A percentile compares a stretch with the other conserved stretches of the same genome.
These are phyloP conservation scores for Boletus rufocinnamomeus DNA, from an alignment of 768 basidiomycete species.

Conservation along the genomic window DNA sequence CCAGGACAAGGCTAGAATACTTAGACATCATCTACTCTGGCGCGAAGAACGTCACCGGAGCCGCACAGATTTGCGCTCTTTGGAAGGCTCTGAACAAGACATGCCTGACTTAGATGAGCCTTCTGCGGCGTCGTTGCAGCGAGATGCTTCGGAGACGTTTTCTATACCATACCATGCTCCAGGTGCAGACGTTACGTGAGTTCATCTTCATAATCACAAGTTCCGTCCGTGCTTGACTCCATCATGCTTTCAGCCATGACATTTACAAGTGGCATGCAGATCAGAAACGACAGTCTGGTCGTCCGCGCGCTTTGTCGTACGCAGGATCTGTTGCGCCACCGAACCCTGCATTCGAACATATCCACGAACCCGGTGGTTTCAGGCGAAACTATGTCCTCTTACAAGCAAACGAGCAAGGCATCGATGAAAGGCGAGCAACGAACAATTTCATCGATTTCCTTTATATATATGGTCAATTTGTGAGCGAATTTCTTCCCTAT, in stretches of 20 bases:
- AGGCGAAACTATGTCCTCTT: conserved; percentile 83
- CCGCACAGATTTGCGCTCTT: conserved; percentile 26
- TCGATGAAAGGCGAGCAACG: conserved; percentile 59
- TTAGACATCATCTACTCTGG: conserved; percentile 79
- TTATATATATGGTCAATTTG: conserved; percentile 94
- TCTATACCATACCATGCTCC: conserved; percentile 86
- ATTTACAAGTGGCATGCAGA: conserved; percentile 96
- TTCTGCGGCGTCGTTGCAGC: conserved; percentile 23
- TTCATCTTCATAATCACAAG: conserved; percentile 21
- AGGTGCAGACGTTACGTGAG: conserved; percentile 93
- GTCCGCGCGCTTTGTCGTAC: conserved; percentile 72
- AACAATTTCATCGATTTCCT: conserved; percentile 95
- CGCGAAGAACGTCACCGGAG: conserved; percentile 56
- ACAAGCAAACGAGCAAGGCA: conserved; percentile 66
- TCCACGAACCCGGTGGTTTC: conserved; percentile 95
- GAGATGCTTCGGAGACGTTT: conserved; percentile 68
- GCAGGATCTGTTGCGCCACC: conserved; percentile 52
- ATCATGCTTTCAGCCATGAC: conserved; percentile 58
- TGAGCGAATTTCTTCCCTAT: conserved; percentile 43
- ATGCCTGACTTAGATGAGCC: conserved; percentile 18
- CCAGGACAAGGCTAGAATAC: conserved; percentile 81
- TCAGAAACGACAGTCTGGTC: conserved; percentile 57
- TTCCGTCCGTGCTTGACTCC: conserved; percentile 19
- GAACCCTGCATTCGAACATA: conserved; percentile 86
- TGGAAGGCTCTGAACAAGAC: conserved; percentile 28